Evolutionary conservation across 2,329 filamentous ascomycete species (phyloP), one percentile per base, ranked within the genome.

Genomic region (Aspergillus luchuensis): DNA sequence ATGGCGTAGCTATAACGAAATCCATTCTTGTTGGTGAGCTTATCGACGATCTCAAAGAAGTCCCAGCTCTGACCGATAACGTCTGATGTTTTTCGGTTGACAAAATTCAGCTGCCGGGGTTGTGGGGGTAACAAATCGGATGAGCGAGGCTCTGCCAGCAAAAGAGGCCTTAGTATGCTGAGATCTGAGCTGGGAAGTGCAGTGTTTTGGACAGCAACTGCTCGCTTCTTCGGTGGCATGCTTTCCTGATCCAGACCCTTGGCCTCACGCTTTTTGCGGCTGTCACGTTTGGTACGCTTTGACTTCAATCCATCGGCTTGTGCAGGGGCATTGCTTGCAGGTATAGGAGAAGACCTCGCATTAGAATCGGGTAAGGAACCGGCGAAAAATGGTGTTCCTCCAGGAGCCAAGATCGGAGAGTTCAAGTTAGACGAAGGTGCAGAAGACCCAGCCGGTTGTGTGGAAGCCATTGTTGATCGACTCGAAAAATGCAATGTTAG

Each of bases 1-100:
- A 97, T 93, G 73, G 91, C 96, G 69, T 93, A 91, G 33, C 89
- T 90, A 74, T 98, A 98, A 61, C 92, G 90, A 74, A 94, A 98
- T 58, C 89, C 85, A 67, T 84, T 85, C 68, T 87, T 87, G 71
- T 89, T 89, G 71, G 86, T 87, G 7, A 87, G 84, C 59, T 79
- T 79, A 61, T 79, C 78, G 25, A 74, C 75, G 33, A 79, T 70
- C 55, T 79, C 78, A 56, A 77, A 78, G 53, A 79, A 79, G 53
- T 77, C 72, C 74, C 76, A 79, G 38, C 65, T 74, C 55, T 74
- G 71, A 2, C 71, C 70, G 8, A 76, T 60, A 0, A 73, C 65
- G 7, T 71, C 65, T 1, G 77, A 79, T n/a, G 67, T 64, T 64
- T 75, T 78, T 36, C 66, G 70, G 45, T 61, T 73, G 47, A 75